A percentile compares a stretch with the other conserved stretches of the same genome.
Conservation (phyloP, 768 basidiomycete species). For the Pleurotus tuber-regium region DNA sequence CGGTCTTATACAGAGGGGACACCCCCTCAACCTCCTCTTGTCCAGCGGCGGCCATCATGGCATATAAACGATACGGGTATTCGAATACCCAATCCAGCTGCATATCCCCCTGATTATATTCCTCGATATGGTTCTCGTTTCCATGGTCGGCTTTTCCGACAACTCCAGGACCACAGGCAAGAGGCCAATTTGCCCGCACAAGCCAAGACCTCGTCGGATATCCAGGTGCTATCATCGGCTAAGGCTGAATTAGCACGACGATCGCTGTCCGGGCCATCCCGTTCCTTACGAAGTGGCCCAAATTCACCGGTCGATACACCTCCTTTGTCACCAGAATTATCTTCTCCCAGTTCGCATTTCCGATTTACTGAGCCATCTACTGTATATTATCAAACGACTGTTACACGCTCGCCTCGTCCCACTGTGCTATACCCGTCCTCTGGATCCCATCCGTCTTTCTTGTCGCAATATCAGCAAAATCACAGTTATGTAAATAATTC, state of each 20-base stretch:
- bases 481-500: conserved; percentile 24
- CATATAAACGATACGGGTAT: conserved; percentile 21
- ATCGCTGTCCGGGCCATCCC: conserved; percentile 42
- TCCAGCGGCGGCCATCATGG: conserved; percentile 48
- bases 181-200: conserved; percentile 19
- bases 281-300: conserved; percentile 34
- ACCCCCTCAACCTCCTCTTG: conserved; percentile 22
- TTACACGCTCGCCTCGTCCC: conserved; percentile 44
- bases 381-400: conserved; percentile 69
- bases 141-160: conserved; percentile 13
- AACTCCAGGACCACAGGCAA: conserved; percentile 22
- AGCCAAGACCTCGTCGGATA: conserved; percentile 21
- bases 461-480: conserved; percentile 39
- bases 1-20: conserved; percentile 59
- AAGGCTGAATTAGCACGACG: conserved; percentile 40
- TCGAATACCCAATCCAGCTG: conserved; percentile 12
- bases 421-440: conserved; percentile 44
- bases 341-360: conserved; percentile 31
- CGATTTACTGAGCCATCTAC: conserved; percentile 45
- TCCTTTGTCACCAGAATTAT: conserved; percentile 50
- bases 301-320: conserved; percentile 37
- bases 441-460: conserved; percentile 38
- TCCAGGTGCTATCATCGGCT: conserved; percentile 25
- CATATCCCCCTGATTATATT: conserved; percentile 14
- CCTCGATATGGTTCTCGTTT: conserved; percentile 9